Conservation (phyloP, 2,329 filamentous ascomycete genomes). For the Ophiostoma novo-ulmi region DNA sequence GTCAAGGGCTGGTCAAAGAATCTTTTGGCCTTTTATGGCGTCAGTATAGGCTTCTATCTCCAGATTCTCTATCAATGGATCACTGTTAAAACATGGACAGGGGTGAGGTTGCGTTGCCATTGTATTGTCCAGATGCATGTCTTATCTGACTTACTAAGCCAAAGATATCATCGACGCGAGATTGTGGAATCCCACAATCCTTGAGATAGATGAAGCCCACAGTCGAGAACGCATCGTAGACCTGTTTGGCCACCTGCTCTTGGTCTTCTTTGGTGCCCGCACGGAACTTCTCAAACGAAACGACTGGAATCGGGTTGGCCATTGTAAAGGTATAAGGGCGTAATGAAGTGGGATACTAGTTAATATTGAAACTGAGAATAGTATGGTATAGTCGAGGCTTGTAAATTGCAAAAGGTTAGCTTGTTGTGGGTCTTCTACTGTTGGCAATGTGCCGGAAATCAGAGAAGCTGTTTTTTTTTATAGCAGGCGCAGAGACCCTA, state of each 20-base stretch:
- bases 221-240: conserved; percentile 14
- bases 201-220: conserved; percentile 18
- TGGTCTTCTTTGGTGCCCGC: conserved; percentile 4
- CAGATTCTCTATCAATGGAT: neutral
- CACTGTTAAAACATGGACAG: neutral
- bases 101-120: neutral
- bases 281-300: conserved; percentile 12
- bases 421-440: neutral
- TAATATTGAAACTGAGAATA: neutral
- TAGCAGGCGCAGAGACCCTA: conserved; percentile 1
- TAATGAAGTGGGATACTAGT: too few species aligned
- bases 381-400: neutral
- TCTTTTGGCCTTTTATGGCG: neutral
- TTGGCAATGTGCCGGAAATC: neutral
- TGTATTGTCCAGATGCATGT: neutral
- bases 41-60: neutral
- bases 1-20: conserved; percentile 13
- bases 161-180: conserved; percentile 15
- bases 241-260: conserved; percentile 14
- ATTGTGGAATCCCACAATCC: conserved; percentile 14
- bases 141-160: neutral
- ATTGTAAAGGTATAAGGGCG: neutral
- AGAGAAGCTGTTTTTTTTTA: neutral
- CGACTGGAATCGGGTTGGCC: conserved; percentile 10
- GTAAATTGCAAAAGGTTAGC: neutral